Evolutionary conservation across 495 filamentous ascomycete genomes (phyloP), one percentile per base, ranked within the genome.

Genomic region (Wilcoxina mikolae): DNA sequence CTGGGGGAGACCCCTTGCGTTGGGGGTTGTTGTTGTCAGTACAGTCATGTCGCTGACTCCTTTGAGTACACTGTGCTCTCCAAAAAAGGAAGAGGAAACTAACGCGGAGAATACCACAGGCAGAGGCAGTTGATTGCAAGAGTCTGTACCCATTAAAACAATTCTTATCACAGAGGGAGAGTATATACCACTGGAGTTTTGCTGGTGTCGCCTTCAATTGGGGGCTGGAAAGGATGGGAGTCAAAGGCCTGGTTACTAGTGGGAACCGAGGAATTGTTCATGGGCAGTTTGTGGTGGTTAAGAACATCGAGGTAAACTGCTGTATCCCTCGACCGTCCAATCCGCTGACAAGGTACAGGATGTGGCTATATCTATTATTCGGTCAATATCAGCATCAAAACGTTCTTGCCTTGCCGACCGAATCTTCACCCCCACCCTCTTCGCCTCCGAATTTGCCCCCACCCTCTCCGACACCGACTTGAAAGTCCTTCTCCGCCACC

Each of bases 1-100:
- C 65, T 93, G 77, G 71, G 93, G 91, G 18, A 74, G 80, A 22
- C 91, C 91, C 18, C 73, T 90, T n/a, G 86, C 83, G 5, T 70
- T 98, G 2, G 83, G 81, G 2, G 75, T 81, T 22, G 91, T 90
- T 38, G 71, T 96, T 63, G 78, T 80, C 7, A 5, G 31, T 35
- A 5, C 31, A 35, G 31, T 35, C 31, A 15, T 15, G 31, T 35
- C 7, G 15, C 31, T 15, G 31, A 5, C 31, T 5, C 31, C 31
- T 5, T 15, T 35, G 31, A n/a, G 25, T 53, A 35, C 31, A 35
- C 7, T 35, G 31, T 35, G 31, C 15, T 5, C 31, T 35, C 5
- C 31, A 5, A 35, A n/a, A n/a, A n/a, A n/a, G n/a, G n/a, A n/a
- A n/a, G n/a, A n/a, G n/a, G n/a, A n/a, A n/a, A n/a, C n/a, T n/a